A percentile compares a stretch with the other conserved stretches of the same genome.
Evolutionary conservation across 768 basidiomycete genomes (phyloP).

Genomic region (Lactifluus subvellereus): DNA sequence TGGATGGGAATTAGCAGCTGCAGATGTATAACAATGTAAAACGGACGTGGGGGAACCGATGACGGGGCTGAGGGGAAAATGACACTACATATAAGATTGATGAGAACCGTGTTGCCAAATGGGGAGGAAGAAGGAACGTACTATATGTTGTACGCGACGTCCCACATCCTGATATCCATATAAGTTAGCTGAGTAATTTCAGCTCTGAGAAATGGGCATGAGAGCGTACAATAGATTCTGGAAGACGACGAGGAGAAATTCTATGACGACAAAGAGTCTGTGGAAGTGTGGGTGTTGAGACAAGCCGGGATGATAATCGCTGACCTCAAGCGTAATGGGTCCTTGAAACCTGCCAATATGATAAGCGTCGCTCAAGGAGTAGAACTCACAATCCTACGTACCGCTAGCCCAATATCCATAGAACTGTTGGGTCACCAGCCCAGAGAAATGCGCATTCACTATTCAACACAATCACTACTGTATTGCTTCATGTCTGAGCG

Average conservation of each 20-base stretch:
- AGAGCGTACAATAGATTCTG: background rate
- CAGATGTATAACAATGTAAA: background rate
- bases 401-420: background rate
- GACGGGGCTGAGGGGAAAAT: background rate
- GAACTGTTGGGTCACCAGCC: background rate
- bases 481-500: no score
- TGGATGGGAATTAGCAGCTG: background rate
- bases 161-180: background rate
- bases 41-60: background rate
- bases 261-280: background rate
- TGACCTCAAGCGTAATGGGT: background rate
- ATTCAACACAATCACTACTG: background rate
- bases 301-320: no score
- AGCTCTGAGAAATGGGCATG: background rate
- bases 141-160: background rate
- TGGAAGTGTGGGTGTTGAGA: background rate
- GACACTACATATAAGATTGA: background rate
- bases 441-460: background rate
- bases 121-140: background rate
- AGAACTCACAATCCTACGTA: background rate
- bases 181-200: background rate
- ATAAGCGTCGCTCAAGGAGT: background rate
- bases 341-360: background rate
- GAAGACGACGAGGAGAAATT: background rate
- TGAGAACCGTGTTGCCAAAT: background rate